A percentile compares a stretch with the other conserved stretches of the same genome.
Evolutionary conservation across 305 asterid genomes (phyloP).

Genomic region (Solanum hybrid): DNA sequence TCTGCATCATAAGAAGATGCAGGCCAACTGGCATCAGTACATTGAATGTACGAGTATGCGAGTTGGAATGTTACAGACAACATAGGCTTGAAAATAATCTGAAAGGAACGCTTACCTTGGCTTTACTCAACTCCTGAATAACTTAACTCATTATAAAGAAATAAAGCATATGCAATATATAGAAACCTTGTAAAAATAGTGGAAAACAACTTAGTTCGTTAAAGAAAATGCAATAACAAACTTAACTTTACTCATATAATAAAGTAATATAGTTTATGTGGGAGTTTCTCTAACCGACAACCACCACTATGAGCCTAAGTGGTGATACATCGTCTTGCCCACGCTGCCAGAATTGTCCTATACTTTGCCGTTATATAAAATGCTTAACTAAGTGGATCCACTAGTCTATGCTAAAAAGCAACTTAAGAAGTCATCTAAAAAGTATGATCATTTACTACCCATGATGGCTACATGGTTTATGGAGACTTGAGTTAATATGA

Average conservation of each 20-base stretch:
- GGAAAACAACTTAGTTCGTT: no score
- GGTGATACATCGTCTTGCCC: background rate
- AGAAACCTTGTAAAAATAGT: no score
- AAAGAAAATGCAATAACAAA: no score
- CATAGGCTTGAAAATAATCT: background rate
- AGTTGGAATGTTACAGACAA: background rate
- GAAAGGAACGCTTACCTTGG: background rate
- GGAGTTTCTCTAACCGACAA: no score
- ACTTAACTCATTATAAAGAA: background rate
- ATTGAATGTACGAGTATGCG: background rate
- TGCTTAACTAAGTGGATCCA: background rate
- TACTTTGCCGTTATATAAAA: background rate
- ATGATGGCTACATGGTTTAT: background rate
- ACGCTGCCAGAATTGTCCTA: background rate
- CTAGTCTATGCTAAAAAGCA: no score
- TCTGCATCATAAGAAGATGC: background rate
- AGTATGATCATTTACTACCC: background rate
- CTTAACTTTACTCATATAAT: no score
- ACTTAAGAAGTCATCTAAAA: background rate
- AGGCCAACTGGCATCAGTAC: background rate
- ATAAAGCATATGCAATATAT: no score
- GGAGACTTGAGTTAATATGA: background rate
- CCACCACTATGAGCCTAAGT: no score
- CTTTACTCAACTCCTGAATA: background rate
- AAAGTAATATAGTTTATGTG: no score